Base-by-base conservation (phyloP, 805 yeast genomes). In the Grigorovia humatica region DNA sequence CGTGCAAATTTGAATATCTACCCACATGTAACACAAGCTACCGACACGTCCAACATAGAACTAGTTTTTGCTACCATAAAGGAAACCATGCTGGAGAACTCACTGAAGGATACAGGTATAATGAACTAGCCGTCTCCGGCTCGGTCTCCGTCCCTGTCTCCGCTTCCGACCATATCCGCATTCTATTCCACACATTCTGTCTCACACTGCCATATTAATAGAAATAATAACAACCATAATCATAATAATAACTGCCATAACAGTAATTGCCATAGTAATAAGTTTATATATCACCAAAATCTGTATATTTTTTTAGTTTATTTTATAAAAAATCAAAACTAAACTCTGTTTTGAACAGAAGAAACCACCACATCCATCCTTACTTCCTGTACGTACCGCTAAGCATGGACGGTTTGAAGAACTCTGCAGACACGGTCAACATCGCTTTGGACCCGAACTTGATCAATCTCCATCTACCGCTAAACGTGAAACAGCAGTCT, bases 1-100 rank as follows among this genome's bases (percentile, higher is more conserved):
- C 75, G 95, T 57, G 82, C 93, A 1, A 88, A 88, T 19, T 72
- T 88, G 55, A 85, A 83, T 54, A 79, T 90, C 38, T 86, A 85
- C 61, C 96, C 96, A 12, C 95, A 89, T 67, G 85, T 89, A 23
- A 89, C 97, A 3, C 96, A 89, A 68, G 96, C 96, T 0, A 89
- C 96, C 0, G 96, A 89, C 65, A 89, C 96, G 7, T 81, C 88
- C 30, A 89, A 89, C 67, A 88, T 90, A 55, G 81, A 85, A 62
- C 71, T 88, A 60, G 96, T 89, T 6, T 83, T 86, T 70, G 89
- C 88, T 12, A 90, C 91, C 8, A 87, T 86, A 42, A 82, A 81
- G 60, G 93, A 86, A 63, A 84, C 89, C 3, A 81, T 86, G 47
- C 73, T 87, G 63, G 88, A 85, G 58, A 86, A 85, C 62, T 74